Conservation (phyloP, 2,329 filamentous ascomycete genomes). For the Trichoderma sp. region DNA sequence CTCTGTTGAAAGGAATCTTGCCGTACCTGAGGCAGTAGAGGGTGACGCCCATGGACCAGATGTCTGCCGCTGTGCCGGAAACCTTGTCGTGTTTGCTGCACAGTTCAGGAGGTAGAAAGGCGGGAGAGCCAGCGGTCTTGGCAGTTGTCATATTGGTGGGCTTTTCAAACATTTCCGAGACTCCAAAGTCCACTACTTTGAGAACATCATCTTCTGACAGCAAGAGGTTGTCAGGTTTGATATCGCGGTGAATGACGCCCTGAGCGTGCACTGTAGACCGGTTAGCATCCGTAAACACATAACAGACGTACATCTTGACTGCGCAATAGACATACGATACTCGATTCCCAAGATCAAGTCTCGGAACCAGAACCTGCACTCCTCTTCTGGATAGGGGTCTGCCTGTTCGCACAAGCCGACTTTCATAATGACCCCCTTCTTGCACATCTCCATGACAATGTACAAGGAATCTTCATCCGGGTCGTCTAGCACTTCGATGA, state of each 20-base stretch:
- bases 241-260: slow-evolving; percentile 92
- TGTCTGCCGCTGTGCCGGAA: slow-evolving; percentile 85
- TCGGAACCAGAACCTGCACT: slow-evolving; percentile 88
- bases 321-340: slow-evolving; percentile 63
- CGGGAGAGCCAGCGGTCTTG: slow-evolving; percentile 92
- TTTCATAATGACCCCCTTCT: slow-evolving; percentile 96
- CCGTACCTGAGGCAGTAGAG: slow-evolving; percentile 92
- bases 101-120: slow-evolving; percentile 90
- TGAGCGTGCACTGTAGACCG: slow-evolving; percentile 74
- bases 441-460: slow-evolving; percentile 99
- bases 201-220: slow-evolving; percentile 89
- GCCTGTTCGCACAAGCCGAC: slow-evolving; percentile 83
- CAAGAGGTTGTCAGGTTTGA: slow-evolving; percentile 95
- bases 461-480: slow-evolving; percentile 94
- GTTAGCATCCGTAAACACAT: background rate
- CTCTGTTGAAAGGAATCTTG: slow-evolving; percentile 79
- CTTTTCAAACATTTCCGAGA: slow-evolving; percentile 97
- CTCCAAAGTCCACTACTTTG: slow-evolving; percentile 98
- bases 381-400: slow-evolving; percentile 78
- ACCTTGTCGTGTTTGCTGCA: slow-evolving; percentile 87
- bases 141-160: slow-evolving; percentile 80
- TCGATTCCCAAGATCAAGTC: slow-evolving; percentile 94
- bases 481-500: slow-evolving; percentile 94
- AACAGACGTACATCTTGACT: background rate
- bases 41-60: slow-evolving; percentile 98